Conservation (phyloP, 1,284 basidiomycete genomes). For the Ceratorhiza oryzae-sativae region DNA sequence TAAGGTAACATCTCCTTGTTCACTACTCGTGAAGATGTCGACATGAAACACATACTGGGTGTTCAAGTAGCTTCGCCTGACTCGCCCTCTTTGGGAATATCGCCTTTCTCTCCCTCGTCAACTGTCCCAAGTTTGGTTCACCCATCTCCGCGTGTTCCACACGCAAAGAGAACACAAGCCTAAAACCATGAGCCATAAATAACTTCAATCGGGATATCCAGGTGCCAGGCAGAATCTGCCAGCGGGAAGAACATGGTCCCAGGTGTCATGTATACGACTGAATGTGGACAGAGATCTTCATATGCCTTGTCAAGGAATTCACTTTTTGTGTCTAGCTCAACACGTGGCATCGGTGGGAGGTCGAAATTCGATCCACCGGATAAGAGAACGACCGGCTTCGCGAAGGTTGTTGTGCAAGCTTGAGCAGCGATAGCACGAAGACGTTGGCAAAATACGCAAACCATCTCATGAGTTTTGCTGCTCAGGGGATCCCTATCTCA, state of each 20-base stretch:
- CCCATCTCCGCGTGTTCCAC: neutral
- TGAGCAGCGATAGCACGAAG: no score
- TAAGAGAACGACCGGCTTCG: neutral
- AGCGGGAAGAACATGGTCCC: conserved; percentile 14
- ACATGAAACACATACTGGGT: conserved; percentile 36
- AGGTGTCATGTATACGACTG: conserved; percentile 5
- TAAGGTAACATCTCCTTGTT: neutral
- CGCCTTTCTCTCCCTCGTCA: neutral
- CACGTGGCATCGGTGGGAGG: neutral
- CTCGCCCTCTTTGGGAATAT: conserved; percentile 25
- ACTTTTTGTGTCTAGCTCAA: neutral
- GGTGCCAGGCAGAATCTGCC: neutral
- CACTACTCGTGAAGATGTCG: no score
- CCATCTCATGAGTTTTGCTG: no score
- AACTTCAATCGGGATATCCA: neutral
- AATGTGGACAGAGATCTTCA: neutral
- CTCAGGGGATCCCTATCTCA: no score
- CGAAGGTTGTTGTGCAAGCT: neutral
- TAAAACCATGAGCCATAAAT: neutral
- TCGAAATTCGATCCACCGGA: conserved; percentile 1
- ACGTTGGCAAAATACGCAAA: no score
- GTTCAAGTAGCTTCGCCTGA: conserved; percentile 21
- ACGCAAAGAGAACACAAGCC: conserved; percentile 12
- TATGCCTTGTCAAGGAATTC: conserved; percentile 16
- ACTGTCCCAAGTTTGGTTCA: neutral